Evolutionary conservation across 1,284 basidiomycete species (phyloP), one percentile per base, ranked within the genome.

Genomic region (Austropuccinia psidii): DNA sequence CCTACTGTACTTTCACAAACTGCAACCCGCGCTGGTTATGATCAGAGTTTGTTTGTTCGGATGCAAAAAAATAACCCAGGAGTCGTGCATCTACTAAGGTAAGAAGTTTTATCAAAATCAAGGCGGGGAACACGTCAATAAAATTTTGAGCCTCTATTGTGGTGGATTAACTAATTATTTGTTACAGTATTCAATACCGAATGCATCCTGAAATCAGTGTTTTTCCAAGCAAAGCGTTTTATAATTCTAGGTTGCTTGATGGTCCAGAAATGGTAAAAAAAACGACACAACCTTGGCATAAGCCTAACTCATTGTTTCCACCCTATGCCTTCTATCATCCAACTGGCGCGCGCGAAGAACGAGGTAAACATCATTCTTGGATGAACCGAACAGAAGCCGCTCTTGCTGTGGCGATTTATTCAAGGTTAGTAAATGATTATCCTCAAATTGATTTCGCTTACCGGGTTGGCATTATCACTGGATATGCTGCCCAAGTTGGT

Each of bases 151-250:
- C 33, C 2, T 24, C 65, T 52, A n/a, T 9, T 21, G 33, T 77
- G 21, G n/a, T n/a, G n/a, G n/a, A n/a, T n/a, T n/a, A n/a, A n/a
- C n/a, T n/a, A n/a, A n/a, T 21, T 54, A 24, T 19, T 31, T 54
- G 41, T 45, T 24, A 21, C 75, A 93, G 91, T 77, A 98, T 98
- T 58, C 96, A 98, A 82, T 99, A 99, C 80, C 95, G 96, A 79
- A 99, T 99, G 96, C 94, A 99, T 81, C 95, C 96, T 0, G 88
- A 90, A 74, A 98, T 99, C 80, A 95, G 92, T 76, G 84, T 84
- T 61, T 86, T 98, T 35, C 96, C 96, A 0, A 97, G 93, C 76
- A 85, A 85, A 66, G 82, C 94, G 0, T 99, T 99, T 82, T 99
- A 99, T 81, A 83, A 88, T 66, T 87, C 88, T 4, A 85, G 86